phyloP scores from a whole-genome alignment of 2,329 filamentous ascomycete genomes.

The Alternaria panax region DNA sequence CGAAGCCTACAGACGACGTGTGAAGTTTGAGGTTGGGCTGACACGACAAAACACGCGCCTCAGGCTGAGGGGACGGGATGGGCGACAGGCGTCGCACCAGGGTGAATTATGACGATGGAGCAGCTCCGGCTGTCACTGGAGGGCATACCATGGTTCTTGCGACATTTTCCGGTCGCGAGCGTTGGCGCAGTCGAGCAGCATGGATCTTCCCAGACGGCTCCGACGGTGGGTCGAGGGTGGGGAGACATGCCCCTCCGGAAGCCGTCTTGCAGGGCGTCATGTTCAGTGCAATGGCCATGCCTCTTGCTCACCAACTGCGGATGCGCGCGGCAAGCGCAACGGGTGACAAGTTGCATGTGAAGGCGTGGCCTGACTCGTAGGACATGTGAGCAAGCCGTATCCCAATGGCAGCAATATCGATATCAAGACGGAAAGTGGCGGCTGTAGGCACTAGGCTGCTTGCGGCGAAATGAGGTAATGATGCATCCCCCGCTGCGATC shows the following conservation, averaged over 20 bases:
- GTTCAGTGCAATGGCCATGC: neutral
- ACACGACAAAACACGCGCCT: neutral
- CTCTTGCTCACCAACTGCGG: neutral
- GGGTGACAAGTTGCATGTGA: neutral
- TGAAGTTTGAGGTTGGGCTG: neutral
- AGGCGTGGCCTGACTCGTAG: neutral
- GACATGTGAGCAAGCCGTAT: neutral
- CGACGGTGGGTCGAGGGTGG: constrained; percentile 22
- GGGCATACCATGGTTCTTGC: constrained; percentile 16
- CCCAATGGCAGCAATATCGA: neutral
- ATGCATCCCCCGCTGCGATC: constrained; percentile 6
- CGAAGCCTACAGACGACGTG: neutral
- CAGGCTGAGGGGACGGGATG: constrained; percentile 1
- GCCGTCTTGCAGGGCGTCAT: neutral
- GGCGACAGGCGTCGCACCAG: constrained; percentile 14
- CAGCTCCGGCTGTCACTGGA: constrained; percentile 7
- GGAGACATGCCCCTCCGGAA: constrained; percentile 12
- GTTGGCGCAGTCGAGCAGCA: constrained; percentile 14
- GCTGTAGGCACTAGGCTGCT: constrained; percentile 4
- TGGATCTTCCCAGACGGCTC: constrained; percentile 15
- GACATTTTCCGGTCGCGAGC: constrained; percentile 21
- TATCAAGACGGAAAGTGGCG: neutral
- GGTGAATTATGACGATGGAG: constrained; percentile 7
- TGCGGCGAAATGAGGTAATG: neutral
- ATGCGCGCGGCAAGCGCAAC: neutral